Percentiles rank a stretch among this genome's conserved stretches.
These are phyloP conservation scores for Penicillium hesseltinei DNA, from an alignment of 2,329 filamentous ascomycete species.

Conservation along the genomic window DNA sequence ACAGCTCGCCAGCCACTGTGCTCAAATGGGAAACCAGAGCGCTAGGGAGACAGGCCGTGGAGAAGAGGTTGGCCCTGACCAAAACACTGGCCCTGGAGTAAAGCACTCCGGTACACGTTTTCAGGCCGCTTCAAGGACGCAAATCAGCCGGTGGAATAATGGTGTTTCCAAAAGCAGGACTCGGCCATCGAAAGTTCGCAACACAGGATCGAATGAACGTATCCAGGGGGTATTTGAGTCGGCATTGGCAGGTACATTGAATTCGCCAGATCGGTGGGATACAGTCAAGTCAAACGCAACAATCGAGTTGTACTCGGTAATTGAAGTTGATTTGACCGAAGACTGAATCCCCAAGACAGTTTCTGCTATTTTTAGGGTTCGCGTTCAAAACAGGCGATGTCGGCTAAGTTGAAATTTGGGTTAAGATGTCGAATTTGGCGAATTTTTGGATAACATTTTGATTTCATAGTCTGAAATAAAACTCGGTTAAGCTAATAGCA, in stretches of 20 bases:
- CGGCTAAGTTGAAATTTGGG: not conserved
- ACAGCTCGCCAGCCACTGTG: not conserved
- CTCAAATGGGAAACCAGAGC: not conserved
- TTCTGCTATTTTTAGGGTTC: not conserved
- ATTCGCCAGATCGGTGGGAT: not conserved
- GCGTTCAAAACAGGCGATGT: not conserved
- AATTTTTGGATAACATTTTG: not conserved
- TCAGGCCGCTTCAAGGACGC: not conserved
- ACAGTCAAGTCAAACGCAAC: not conserved
- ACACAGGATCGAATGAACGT: not conserved
- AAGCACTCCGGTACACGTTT: not conserved
- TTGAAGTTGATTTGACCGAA: not conserved
- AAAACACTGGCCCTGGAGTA: not conserved
- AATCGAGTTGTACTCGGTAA: not conserved
- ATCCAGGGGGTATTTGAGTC: not conserved
- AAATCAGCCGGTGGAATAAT: not conserved
- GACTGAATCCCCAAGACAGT: not conserved
- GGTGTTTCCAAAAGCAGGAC: not conserved
- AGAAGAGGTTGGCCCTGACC: not conserved
- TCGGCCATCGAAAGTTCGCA: no score
- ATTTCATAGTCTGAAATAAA: not conserved
- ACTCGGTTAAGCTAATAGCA: not conserved
- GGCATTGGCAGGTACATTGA: not conserved
- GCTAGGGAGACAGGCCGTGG: not conserved
- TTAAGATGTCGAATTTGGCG: not conserved